These are phyloP conservation scores for Diaporthe batatas DNA, from an alignment of 2,329 filamentous ascomycete species.

Conservation along the genomic window DNA sequence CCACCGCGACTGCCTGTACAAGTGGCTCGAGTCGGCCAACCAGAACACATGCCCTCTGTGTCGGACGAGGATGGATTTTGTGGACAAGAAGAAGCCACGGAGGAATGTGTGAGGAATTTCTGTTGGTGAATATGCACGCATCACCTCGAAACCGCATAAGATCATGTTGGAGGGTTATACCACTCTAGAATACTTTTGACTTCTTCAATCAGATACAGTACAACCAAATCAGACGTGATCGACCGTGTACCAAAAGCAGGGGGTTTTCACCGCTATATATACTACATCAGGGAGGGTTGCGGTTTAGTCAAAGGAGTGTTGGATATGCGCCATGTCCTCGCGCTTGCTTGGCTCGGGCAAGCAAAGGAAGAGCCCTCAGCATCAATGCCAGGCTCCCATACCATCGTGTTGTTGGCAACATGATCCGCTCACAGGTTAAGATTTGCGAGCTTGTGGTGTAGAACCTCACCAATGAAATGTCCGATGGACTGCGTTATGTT, in stretches of 20 bases:
- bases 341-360: neutral
- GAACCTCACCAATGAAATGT: neutral
- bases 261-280: neutral
- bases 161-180: neutral
- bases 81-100: conserved; percentile 44
- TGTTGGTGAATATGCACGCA: neutral
- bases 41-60: conserved; percentile 94
- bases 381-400: too few relatives aligned
- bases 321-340: neutral
- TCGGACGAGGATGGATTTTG: conserved; percentile 83
- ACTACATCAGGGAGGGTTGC: too few relatives aligned
- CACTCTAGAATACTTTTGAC: neutral
- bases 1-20: conserved; percentile 90
- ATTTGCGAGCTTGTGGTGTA: neutral
- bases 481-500: neutral
- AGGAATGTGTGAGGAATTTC: conserved; percentile 5
- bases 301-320: neutral
- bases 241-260: neutral
- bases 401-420: neutral
- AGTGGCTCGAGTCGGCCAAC: conserved; percentile 97
- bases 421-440: neutral
- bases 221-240: too few relatives aligned
- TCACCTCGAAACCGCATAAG: neutral
- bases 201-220: conserved; percentile 4
- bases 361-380: neutral